phyloP scores from a whole-genome alignment of 192 early-diverging fungal species.

The Borealophlyctis nickersoniae region DNA sequence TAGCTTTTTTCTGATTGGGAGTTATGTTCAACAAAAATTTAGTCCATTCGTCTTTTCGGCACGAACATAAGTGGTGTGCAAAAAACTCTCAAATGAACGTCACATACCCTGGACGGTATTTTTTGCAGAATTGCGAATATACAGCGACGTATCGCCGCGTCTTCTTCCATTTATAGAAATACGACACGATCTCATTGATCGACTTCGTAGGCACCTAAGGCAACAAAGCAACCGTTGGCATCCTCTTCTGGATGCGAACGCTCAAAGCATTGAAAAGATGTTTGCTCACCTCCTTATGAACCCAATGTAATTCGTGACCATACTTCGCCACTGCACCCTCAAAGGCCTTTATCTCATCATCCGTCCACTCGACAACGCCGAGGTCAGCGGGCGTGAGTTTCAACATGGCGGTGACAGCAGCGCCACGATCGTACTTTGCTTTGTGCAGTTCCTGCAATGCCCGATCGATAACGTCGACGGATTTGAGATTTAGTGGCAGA shows the following conservation, averaged over 20 bases:
- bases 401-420: slow-evolving; percentile 15
- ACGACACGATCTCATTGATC: slow-evolving; percentile 25
- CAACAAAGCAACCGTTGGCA: slow-evolving; percentile 6
- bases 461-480: slow-evolving; percentile 13
- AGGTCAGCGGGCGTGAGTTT: slow-evolving; percentile 10
- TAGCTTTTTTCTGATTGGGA: background rate
- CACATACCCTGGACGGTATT: slow-evolving; percentile 31
- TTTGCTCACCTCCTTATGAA: slow-evolving; percentile 22
- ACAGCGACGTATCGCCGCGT: slow-evolving; percentile 25
- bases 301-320: slow-evolving; percentile 25
- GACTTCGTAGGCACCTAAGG: slow-evolving; percentile 26
- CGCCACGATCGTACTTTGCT: slow-evolving; percentile 14
- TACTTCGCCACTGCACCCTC: slow-evolving; percentile 23
- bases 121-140: slow-evolving; percentile 35
- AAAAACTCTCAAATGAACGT: slow-evolving; percentile 4
- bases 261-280: background rate
- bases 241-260: background rate
- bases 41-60: too few relatives aligned
- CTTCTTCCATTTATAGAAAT: slow-evolving; percentile 41
- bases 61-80: too few relatives aligned
- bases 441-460: slow-evolving; percentile 22
- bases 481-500: slow-evolving; percentile 12
- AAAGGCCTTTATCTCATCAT: slow-evolving; percentile 32
- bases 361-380: slow-evolving; percentile 20
- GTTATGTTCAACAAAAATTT: background rate